Evolutionary conservation across 179 eudicot species (phyloP).

Genomic region (Drosera spatulata): DNA sequence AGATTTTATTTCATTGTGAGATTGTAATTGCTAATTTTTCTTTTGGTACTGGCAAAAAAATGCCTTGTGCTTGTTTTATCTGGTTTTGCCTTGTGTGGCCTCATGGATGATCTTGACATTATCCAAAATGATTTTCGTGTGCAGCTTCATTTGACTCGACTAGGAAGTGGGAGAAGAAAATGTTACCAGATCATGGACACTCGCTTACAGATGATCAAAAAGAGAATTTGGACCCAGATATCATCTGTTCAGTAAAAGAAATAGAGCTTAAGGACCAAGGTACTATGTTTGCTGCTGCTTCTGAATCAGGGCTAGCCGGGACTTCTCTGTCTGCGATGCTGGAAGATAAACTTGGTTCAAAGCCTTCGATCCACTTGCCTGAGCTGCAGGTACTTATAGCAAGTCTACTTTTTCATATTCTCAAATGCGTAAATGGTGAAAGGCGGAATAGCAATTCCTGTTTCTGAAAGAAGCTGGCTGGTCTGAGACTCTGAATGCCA

Average conservation of each 20-base stretch:
- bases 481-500: too few relatives aligned
- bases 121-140: constrained; percentile 5
- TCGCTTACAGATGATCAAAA: constrained; percentile 6
- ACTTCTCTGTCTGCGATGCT: constrained; percentile 3
- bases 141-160: constrained; percentile 7
- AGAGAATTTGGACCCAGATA: constrained; percentile 10
- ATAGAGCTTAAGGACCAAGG: constrained; percentile 3
- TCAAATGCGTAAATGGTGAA: background rate
- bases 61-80: too few relatives aligned
- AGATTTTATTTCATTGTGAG: too few relatives aligned
- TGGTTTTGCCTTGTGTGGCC: too few relatives aligned
- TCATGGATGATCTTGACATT: too few relatives aligned
- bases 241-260: background rate
- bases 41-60: background rate
- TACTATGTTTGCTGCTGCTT: constrained; percentile 9
- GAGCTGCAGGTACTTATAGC: background rate
- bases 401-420: background rate
- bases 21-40: too few relatives aligned
- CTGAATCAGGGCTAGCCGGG: constrained; percentile 11
- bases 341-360: constrained; percentile 7
- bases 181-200: constrained; percentile 2
- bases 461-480: too few relatives aligned
- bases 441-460: too few relatives aligned
- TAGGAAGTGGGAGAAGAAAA: constrained; percentile 6
- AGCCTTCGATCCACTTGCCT: constrained; percentile 7